Evolutionary conservation across 1,139 yeast species (phyloP), one percentile per base, ranked within the genome.

Genomic region (Pichiaceae sp.): DNA sequence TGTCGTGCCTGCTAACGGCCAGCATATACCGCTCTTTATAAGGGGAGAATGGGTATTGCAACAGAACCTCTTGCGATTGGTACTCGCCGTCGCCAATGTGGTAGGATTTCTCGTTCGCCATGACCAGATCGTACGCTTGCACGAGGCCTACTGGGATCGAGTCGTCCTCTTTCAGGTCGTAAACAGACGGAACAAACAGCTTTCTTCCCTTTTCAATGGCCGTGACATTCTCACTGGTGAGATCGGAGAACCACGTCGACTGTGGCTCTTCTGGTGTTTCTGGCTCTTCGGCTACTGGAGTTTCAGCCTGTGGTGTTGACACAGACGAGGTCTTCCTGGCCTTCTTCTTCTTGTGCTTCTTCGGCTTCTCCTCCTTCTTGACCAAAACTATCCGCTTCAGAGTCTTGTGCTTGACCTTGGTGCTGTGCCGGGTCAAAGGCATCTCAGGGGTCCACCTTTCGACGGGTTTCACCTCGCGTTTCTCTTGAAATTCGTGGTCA

Each of bases 1-100:
- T 72, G 14, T 42, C 46, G 35, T 66, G 62, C 43, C 70, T 72
- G 3, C 77, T 75, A 9, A 52, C 25, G 3, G 48, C 49, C 21
- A 58, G 42, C 12, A 47, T 26, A 33, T 56, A 57, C n/a, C 54
- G 41, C 30, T 58, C 63, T 28, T 41, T 45, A 35, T 53, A 62
- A 1, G 68, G 41, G 64, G 60, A 29, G 61, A 56, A 43, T 57
- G 65, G 42, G 61, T 53, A 45, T 47, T 60, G 50, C 59, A 72
- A 23, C 8, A 39, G 31, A 16, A 52, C 45, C 20, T 47, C 52
- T n/a, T 49, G 43, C 2, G 49, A 41, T 28, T 47, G 46, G 32
- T 48, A 47, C 16, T 45, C 43, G 20, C 45, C 45, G 37, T 52
- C 49, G 17, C 47, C 49, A 21, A 40, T 38, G 26, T 48, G 21